Conservation (phyloP, 495 filamentous ascomycete species). For the Collariella sp. region DNA sequence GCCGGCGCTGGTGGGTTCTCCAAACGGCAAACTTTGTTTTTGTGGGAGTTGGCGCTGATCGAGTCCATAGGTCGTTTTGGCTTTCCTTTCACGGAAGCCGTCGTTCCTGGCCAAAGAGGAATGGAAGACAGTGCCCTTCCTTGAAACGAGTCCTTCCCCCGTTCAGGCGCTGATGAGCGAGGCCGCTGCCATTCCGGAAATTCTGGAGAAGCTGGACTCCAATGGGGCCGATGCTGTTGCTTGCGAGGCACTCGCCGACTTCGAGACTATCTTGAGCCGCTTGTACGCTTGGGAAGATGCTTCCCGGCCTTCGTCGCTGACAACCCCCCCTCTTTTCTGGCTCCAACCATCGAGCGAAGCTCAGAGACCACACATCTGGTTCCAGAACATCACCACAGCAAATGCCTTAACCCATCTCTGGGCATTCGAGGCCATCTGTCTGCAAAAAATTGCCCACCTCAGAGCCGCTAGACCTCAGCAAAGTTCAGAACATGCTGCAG, state of each 20-base stretch:
- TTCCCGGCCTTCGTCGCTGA: neutral
- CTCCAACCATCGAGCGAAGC: neutral
- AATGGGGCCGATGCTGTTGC: neutral
- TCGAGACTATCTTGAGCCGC: slow-evolving; percentile 3
- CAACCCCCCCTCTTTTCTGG: slow-evolving; percentile 7
- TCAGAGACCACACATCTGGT: slow-evolving; percentile 20
- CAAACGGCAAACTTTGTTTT: neutral
- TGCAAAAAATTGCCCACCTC: slow-evolving; percentile 22
- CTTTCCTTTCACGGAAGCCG: slow-evolving; percentile 12
- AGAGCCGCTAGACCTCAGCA: neutral
- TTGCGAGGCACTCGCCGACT: neutral
- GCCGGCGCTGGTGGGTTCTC: slow-evolving; percentile 23
- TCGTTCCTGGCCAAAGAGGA: slow-evolving; percentile 21
- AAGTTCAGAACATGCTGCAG: neutral
- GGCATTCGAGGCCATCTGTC: slow-evolving; percentile 30
- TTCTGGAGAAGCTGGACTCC: slow-evolving; percentile 16
- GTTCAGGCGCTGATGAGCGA: slow-evolving; percentile 28
- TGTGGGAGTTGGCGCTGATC: neutral
- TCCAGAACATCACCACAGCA: slow-evolving; percentile 28
- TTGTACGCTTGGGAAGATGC: slow-evolving; percentile 15
- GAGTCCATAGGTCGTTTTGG: slow-evolving; percentile 14
- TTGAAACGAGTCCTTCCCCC: slow-evolving; percentile 16
- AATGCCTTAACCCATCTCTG: slow-evolving; percentile 32
- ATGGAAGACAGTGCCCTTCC: slow-evolving; percentile 28
- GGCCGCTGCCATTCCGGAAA: slow-evolving; percentile 21